Base-by-base conservation (phyloP, 129 eudicot species). In the Chrysanthemum makinoi region DNA sequence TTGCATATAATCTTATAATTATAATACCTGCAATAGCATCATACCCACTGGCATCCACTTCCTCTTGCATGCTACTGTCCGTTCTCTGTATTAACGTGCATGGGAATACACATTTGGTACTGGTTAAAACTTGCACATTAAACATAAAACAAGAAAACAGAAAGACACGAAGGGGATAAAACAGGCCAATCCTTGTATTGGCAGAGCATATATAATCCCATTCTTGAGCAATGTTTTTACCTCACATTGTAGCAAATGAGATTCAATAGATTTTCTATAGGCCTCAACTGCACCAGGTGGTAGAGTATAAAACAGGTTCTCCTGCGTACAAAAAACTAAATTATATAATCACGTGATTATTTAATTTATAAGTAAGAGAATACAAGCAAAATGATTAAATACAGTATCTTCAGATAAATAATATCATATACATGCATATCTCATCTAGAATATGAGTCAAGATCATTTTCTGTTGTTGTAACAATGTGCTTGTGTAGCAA, bases 251-350 rank as follows among this genome's bases (percentile, higher is more conserved):
- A 79, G 82, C 72, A 82, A 80, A 86, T 81, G 85, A 35, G 87
- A 82, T 86, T 85, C 97, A 33, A 94, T 77, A 56, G 85, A 87
- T 30, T 79, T 86, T 67, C 87, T 85, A 66, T 94, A 94, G 3
- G 81, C 78, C 72, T 87, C 92, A 82, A 87, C 77, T 26, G 98
- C 88, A 74, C 95, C 95, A 78, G 85, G 77, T n/a, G 84, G 90
- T 55, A 89, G 87, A 26, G 86, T 55, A 72, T 89, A 94, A 75
- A 94, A 89, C 76, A 93, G 90, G 65, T 79, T 86, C 74, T 89
- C 96, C 98, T 94, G 91, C 60, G 18, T 72, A 51, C 35, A 44
- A 44, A 64, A 35, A 39, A 6, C 16, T 74, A 15, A 66, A 18
- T 6, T 39, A 11, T 19, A 69, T 8, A 15, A 33, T 3, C 66